These are phyloP conservation scores for Saitozyma podzolica DNA, from an alignment of 768 basidiomycete genomes.

Conservation along the genomic window DNA sequence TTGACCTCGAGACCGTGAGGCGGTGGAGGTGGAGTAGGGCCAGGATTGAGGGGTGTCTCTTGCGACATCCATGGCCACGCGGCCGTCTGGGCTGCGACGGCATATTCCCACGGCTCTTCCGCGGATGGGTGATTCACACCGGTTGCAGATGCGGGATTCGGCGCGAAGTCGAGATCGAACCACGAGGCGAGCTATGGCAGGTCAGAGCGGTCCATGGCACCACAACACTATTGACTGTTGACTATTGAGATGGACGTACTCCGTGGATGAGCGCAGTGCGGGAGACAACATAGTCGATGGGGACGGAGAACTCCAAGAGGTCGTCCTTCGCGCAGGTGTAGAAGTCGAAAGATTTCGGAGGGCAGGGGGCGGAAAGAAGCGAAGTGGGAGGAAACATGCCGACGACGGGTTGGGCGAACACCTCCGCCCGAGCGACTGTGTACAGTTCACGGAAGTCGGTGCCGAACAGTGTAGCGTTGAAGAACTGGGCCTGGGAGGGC, in stretches of 20 bases:
- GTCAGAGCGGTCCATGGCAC: background rate
- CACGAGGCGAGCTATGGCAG: constrained; percentile 47
- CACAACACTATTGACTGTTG: background rate
- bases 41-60: constrained; percentile 39
- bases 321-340: constrained; percentile 40
- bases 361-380: constrained; percentile 34
- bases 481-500: constrained; percentile 44
- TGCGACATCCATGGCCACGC: constrained; percentile 35
- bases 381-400: constrained; percentile 48
- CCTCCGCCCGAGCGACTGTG: constrained; percentile 41
- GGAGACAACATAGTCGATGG: constrained; percentile 41
- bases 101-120: constrained; percentile 36
- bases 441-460: constrained; percentile 47
- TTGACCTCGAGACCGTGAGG: constrained; percentile 37
- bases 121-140: constrained; percentile 15
- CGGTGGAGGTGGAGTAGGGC: constrained; percentile 38
- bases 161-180: constrained; percentile 50
- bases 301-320: constrained; percentile 43
- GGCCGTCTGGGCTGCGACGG: constrained; percentile 17
- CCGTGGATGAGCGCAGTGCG: constrained; percentile 46
- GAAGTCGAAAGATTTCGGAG: constrained; percentile 50
- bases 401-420: constrained; percentile 50
- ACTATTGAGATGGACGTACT: constrained; percentile 22
- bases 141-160: constrained; percentile 22
- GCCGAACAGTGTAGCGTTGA: constrained; percentile 49